Evolutionary conservation across 108 stramenopile genomes (phyloP), one percentile per base, ranked within the genome.

Genomic region (Heterococcus sp.): DNA sequence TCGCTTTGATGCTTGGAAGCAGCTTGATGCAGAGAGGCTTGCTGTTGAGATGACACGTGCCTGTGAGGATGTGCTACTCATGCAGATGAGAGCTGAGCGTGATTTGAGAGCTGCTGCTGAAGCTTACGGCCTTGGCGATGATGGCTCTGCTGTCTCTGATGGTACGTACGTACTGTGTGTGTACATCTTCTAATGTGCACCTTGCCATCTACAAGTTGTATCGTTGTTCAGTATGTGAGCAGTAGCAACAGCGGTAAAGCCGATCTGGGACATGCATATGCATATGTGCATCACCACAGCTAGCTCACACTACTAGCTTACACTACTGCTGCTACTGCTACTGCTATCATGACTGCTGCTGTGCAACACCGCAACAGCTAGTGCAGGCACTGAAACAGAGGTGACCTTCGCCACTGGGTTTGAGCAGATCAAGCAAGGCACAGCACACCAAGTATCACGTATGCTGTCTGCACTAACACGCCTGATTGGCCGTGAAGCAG

Each of bases 1-100:
- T 31, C 71, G 79, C 3, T 70, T 81, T 38, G 79, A 71, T 28
- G 72, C 72, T 38, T 81, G 79, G 79, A 81, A 81, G 69, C 79
- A 66, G 32, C 72, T 72, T 66, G 79, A 81, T 66, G 79, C 79
- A 21, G 35, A 71, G 65, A 65, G 79, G n/a, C 79, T 81, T n/a
- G 38, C 79, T 37, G 79, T 73, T 38, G 79, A 81, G 68, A 72
- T 81, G 71, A 70, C 68, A 35, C 72, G 72, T 63, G 79, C 79
- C 39, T 70, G 65, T 33, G 79, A 66, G 27, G 79, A 81, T 39
- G 71, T 81, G 34, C 72, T 81, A 37, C 69, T 81, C 2, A 81
- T 81, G 79, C 79, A 81, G 69, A 71, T 81, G 35, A 37, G 72
- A 35, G 79, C 79, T 38, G 63, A 72, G 72, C 68, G 79, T 14